Evolutionary conservation across 2,329 filamentous ascomycete species (phyloP).

Genomic region (Fusarium continuum): DNA sequence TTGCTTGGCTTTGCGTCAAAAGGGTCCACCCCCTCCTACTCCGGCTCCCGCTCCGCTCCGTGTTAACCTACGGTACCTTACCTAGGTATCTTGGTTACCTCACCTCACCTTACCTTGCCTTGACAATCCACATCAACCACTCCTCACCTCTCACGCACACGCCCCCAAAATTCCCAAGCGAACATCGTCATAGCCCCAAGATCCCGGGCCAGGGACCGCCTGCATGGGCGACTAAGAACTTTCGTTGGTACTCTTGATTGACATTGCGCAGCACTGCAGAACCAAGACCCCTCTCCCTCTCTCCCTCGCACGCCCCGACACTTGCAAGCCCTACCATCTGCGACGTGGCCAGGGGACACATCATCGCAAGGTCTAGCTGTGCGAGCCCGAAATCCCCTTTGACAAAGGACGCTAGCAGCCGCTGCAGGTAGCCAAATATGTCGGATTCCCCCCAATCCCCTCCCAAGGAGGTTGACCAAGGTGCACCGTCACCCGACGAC

Average conservation of each 20-base stretch:
- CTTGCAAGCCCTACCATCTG: constrained; percentile 64
- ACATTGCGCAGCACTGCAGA: constrained; percentile 67
- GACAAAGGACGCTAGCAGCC: constrained; percentile 68
- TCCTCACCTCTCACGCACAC: constrained; percentile 38
- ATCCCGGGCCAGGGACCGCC: constrained; percentile 48
- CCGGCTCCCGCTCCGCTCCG: constrained; percentile 33
- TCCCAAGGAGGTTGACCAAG: constrained; percentile 93
- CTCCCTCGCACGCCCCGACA: constrained; percentile 47
- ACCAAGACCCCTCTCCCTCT: constrained; percentile 50
- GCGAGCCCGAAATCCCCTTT: constrained; percentile 63
- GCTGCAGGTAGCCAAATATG: constrained; percentile 85
- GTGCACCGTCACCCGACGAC: constrained; percentile 91
- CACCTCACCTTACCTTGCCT: constrained; percentile 17
- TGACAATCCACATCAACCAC: constrained; percentile 34
- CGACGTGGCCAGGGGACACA: constrained; percentile 71
- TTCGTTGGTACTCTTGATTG: constrained; percentile 54
- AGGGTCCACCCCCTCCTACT: constrained; percentile 41
- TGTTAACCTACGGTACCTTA: too few species aligned
- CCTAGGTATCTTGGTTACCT: constrained; percentile 16
- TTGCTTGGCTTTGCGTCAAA: constrained; percentile 20
- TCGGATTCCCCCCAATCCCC: constrained; percentile 86
- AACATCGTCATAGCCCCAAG: constrained; percentile 58
- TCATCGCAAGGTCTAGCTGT: constrained; percentile 66
- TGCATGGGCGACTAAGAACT: constrained; percentile 45
- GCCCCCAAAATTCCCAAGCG: constrained; percentile 36